Evolutionary conservation across 2,329 filamentous ascomycete species (phyloP).

Genomic region (Paecilomyces niveus): DNA sequence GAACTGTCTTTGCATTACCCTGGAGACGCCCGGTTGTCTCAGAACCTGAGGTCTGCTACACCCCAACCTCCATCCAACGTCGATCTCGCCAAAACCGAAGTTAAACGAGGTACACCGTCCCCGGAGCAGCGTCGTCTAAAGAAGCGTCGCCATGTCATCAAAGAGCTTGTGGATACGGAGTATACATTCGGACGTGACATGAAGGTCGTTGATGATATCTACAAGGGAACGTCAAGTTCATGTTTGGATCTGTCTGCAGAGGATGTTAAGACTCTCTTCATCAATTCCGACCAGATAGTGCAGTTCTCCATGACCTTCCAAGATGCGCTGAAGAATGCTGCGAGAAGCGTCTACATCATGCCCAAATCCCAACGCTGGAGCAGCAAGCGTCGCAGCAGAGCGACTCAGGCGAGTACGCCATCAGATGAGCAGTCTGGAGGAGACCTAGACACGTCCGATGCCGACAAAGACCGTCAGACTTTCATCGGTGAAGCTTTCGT

Average conservation of each 20-base stretch:
- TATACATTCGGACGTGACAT: conserved; percentile 87
- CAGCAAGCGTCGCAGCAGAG: conserved; percentile 43
- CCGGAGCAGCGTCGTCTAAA: conserved; percentile 53
- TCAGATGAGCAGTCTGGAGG: conserved; percentile 19
- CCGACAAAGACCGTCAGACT: conserved; percentile 53
- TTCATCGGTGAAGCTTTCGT: conserved; percentile 54
- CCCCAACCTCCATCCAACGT: conserved; percentile 26
- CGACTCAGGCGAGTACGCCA: conserved; percentile 27
- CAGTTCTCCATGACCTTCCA: conserved; percentile 77
- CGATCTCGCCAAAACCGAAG: conserved; percentile 17
- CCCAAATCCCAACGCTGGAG: conserved; percentile 48
- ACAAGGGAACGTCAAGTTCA: conserved; percentile 83
- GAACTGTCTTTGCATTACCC: conserved; percentile 28
- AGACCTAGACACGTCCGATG: conserved; percentile 32
- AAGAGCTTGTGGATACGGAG: conserved; percentile 90
- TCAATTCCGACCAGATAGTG: conserved; percentile 86
- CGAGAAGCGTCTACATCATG: conserved; percentile 70
- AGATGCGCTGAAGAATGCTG: conserved; percentile 71
- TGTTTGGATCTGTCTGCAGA: conserved; percentile 72
- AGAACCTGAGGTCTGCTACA: conserved; percentile 27
- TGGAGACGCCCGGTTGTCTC: conserved; percentile 21
- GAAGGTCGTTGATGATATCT: conserved; percentile 96
- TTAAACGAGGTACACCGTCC: conserved; percentile 22
- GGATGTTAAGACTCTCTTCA: conserved; percentile 84
- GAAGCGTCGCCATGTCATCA: conserved; percentile 76